phyloP scores from a whole-genome alignment of 306 rosid genomes.

The Nissolia schottii region DNA sequence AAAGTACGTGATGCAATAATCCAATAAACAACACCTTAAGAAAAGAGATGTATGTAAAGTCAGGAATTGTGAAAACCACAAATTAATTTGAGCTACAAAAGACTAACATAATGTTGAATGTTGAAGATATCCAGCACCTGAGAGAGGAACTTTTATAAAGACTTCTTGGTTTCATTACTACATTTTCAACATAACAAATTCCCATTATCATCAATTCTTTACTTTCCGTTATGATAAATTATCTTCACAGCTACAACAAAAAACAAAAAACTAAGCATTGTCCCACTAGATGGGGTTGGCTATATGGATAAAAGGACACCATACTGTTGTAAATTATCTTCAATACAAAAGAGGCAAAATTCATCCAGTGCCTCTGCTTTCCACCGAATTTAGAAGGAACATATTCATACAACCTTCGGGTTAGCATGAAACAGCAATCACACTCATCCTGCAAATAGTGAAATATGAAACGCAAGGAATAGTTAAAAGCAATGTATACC shows the following conservation, averaged over 20 bases:
- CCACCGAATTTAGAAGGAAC: conserved; percentile 11
- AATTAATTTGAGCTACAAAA: not conserved
- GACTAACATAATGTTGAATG: not conserved
- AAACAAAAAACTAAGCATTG: too few relatives aligned
- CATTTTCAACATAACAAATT: not conserved
- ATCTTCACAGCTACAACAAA: not conserved
- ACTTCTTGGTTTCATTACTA: conserved; percentile 6
- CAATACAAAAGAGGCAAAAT: not conserved
- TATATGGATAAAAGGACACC: too few relatives aligned
- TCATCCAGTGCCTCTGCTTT: not conserved
- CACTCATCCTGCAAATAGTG: not conserved
- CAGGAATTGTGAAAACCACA: not conserved
- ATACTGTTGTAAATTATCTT: too few relatives aligned
- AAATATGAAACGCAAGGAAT: conserved; percentile 5
- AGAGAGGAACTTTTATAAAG: conserved; percentile 14
- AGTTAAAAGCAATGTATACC: conserved; percentile 41
- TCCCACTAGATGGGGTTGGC: too few relatives aligned
- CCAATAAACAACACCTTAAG: not conserved
- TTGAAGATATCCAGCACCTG: not conserved
- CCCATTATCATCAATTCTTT: not conserved
- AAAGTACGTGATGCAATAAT: conserved; percentile 13
- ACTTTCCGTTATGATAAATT: conserved; percentile 9
- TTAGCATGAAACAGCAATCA: not conserved
- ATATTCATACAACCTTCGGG: conserved; percentile 1
- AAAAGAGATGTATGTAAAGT: conserved; percentile 13